phyloP scores from a whole-genome alignment of 306 rosid genomes.

The Lupinus albus region DNA sequence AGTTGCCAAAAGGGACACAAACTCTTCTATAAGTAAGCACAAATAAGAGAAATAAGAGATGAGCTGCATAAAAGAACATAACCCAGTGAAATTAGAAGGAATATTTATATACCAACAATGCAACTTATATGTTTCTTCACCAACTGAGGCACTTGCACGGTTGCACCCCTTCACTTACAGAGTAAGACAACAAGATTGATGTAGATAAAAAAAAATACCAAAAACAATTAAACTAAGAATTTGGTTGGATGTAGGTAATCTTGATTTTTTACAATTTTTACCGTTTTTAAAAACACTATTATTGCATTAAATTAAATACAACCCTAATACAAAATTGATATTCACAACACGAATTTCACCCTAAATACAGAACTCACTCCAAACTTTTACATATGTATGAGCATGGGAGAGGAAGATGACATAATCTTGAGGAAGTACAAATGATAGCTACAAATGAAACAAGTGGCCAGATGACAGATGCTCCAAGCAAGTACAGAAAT shows the following conservation, averaged over 20 bases:
- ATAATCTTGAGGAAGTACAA: slow-evolving; percentile 2
- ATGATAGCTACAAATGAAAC: slow-evolving; percentile 10
- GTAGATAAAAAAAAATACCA: background rate
- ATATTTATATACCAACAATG: background rate
- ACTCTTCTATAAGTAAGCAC: background rate
- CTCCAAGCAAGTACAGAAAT: slow-evolving; percentile 23
- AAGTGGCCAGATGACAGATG: background rate
- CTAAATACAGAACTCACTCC: background rate
- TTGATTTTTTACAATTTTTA: background rate
- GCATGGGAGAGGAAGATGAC: background rate
- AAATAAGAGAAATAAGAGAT: background rate
- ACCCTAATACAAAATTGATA: slow-evolving; percentile 2
- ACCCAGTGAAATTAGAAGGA: background rate
- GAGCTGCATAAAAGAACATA: slow-evolving; percentile 1
- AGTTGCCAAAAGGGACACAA: background rate
- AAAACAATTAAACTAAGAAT: slow-evolving; percentile 7
- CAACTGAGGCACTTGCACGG: background rate
- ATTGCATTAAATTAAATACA: background rate
- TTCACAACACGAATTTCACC: background rate
- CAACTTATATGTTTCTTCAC: background rate
- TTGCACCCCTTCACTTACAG: background rate
- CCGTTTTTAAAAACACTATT: background rate
- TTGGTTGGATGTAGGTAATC: background rate
- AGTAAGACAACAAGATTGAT: background rate
- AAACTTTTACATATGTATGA: slow-evolving; percentile 4